Base-by-base conservation (phyloP, 192 early-diverging fungal species). In the Lobosporangium transversale region DNA sequence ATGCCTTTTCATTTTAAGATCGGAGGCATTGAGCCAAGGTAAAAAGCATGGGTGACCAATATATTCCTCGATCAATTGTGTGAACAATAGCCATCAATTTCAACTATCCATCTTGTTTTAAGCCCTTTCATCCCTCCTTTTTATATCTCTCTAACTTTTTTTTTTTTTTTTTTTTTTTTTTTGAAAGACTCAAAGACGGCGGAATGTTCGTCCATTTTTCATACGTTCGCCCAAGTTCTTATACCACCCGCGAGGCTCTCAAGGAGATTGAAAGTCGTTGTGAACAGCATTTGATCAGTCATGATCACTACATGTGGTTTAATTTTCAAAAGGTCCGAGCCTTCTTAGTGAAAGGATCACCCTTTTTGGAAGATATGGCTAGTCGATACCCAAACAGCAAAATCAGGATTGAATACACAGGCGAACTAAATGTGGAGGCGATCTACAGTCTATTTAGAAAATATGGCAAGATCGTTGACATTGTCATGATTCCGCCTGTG, bases 401-500 rank as follows among this genome's bases (percentile, higher is more conserved):
- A 26, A 76, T 76, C 47, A 42, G 65, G 8, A 58, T 76, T 20
- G 73, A 76, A 30, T 67, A 57, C 26, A 56, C 58, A 1, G 73
- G 73, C 17, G 60, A 76, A 20, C 23, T 62, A 3, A 55, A 52
- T 6, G 63, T 67, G 23, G 73, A 76, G 23, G 59, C 47, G 40
- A 70, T 97, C 1, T 98, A 87, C 70, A 63, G 81, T 0, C 86
- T 88, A 52, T 90, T 95, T 66, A 86, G 95, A 18, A 79, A 70
- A 50, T 97, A 90, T 73, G 95, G 96, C 2, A 84, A 86, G 36
- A 96, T 99, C 52, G 82, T 89, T 21, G 91, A 94, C 66, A 93
- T 99, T 62, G 62, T 83, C 5, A 51, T 68, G 18, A 81, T 89
- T 1, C 65, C 84, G 2, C 27, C 49, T 14, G 79, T 71, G 53